Base-by-base conservation (phyloP, 2,329 filamentous ascomycete genomes). In the Botryosphaeria dothidea region DNA sequence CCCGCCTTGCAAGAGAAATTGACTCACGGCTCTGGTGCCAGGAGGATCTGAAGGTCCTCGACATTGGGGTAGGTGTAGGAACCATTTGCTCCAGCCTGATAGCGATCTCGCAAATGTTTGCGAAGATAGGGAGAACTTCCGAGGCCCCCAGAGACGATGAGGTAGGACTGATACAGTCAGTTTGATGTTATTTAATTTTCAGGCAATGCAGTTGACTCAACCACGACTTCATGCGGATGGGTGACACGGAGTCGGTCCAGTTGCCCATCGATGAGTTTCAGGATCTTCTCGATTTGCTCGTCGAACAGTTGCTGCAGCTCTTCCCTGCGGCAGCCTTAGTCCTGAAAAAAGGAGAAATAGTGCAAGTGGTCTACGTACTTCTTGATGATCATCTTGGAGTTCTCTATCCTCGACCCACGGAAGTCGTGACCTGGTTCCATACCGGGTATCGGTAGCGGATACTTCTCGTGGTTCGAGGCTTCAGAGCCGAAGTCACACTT, bases 11-110 rank as follows among this genome's bases (percentile, higher is more conserved):
- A 3, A 51, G 4, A 31, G 29, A 8, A 19, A 13, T 13, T 17
- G 25, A 21, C 38, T 8, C 46, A 58, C 0, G 82, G 81, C 25
- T 84, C 82, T 15, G 78, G 75, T 15, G 68, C 66, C 0, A 70
- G 46, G 1, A 67, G 62, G 1, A 71, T 66, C 48, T 64, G 27
- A 23, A 71, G 25, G 29, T 64, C 58, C 5, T 52, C 31, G 41
- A 27, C 34, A 41, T 36, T 36, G 3, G 36, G 11, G 9, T 45
- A 48, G 17, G 5, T 6, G 6, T 38, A 57, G 15, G 49, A 61
- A n/a, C n/a, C n/a, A n/a, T n/a, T n/a, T 0, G 48, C 64, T 19
- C 65, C 60, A 11, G 58, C 23, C 36, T 67, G 66, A 48, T 73
- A 75, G 7, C 69, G 69, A 4, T 66, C 68, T 54, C 64, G 63